Evolutionary conservation across 306 rosid species (phyloP).

Genomic region (Castanea sativa): DNA sequence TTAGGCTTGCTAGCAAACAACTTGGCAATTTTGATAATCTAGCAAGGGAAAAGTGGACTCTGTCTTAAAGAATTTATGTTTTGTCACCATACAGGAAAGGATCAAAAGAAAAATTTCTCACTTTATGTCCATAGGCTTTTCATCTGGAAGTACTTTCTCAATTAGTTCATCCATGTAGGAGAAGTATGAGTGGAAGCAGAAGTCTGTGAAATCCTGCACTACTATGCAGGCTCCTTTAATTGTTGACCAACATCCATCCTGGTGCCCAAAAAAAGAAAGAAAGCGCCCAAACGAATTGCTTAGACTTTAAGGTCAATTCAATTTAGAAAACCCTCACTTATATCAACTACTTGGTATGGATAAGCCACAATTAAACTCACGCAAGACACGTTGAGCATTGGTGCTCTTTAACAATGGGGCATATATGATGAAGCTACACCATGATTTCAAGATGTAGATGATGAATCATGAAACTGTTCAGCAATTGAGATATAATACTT

Average conservation of each 20-base stretch:
- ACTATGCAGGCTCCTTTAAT: slow-evolving; percentile 55
- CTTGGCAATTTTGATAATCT: slow-evolving; percentile 61
- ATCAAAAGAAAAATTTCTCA: slow-evolving; percentile 15
- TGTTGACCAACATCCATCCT: slow-evolving; percentile 80
- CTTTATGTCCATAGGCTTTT: slow-evolving; percentile 64
- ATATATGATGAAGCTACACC: neutral
- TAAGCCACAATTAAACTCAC: neutral
- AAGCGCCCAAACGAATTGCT: neutral
- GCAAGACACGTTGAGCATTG: neutral
- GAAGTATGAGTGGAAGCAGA: slow-evolving; percentile 81
- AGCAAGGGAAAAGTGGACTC: neutral
- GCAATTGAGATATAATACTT: neutral
- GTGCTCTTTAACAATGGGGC: neutral
- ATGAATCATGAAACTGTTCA: neutral
- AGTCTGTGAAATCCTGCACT: slow-evolving; percentile 70
- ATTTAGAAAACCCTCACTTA: neutral
- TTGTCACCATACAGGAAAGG: neutral
- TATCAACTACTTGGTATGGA: neutral
- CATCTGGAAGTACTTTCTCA: slow-evolving; percentile 50
- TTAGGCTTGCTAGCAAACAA: slow-evolving; percentile 57
- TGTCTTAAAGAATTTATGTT: neutral
- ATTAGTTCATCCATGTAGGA: slow-evolving; percentile 83
- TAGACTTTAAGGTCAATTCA: neutral
- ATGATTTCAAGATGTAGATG: neutral
- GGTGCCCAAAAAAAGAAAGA: slow-evolving; percentile 4